phyloP scores from a whole-genome alignment of 2,329 filamentous ascomycete genomes.

The Diaporthe sp. region DNA sequence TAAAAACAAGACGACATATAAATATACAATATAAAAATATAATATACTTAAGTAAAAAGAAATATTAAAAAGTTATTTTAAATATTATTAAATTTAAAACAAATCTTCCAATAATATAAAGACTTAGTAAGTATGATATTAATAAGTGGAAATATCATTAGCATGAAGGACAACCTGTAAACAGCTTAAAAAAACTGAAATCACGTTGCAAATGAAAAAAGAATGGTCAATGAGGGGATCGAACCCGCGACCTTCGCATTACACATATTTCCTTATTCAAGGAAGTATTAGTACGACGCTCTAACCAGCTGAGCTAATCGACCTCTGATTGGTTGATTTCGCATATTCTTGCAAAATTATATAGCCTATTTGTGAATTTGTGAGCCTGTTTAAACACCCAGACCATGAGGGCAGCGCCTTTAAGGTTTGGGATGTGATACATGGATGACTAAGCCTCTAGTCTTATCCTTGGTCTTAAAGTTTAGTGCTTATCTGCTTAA shows the following conservation, averaged over 20 bases:
- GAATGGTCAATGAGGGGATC: slow-evolving; percentile 32
- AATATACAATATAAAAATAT: too few species aligned
- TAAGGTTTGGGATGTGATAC: rapidly evolving
- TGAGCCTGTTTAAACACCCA: rapidly evolving
- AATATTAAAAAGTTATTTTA: too few species aligned
- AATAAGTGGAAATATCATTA: neutral
- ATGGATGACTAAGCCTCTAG: neutral
- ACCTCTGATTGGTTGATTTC: neutral
- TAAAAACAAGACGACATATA: too few species aligned
- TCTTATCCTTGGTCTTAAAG: rapidly evolving
- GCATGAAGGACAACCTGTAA: neutral
- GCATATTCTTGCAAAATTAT: too few species aligned
- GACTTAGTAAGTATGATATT: too few species aligned
- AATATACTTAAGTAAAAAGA: too few species aligned
- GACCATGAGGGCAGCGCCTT: neutral
- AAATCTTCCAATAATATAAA: too few species aligned
- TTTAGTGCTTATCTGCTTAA: neutral
- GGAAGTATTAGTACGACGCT: slow-evolving; percentile 37
- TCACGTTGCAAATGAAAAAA: neutral
- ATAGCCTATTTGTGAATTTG: rapidly evolving
- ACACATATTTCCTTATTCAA: slow-evolving; percentile 22
- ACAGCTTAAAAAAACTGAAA: neutral
- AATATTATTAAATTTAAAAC: too few species aligned
- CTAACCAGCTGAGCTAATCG: slow-evolving; percentile 33
- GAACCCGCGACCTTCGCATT: slow-evolving; percentile 36